A percentile compares a stretch with the other conserved stretches of the same genome.
Conservation (phyloP, 306 rosid genomes). For the Aeschynomene evenia region DNA sequence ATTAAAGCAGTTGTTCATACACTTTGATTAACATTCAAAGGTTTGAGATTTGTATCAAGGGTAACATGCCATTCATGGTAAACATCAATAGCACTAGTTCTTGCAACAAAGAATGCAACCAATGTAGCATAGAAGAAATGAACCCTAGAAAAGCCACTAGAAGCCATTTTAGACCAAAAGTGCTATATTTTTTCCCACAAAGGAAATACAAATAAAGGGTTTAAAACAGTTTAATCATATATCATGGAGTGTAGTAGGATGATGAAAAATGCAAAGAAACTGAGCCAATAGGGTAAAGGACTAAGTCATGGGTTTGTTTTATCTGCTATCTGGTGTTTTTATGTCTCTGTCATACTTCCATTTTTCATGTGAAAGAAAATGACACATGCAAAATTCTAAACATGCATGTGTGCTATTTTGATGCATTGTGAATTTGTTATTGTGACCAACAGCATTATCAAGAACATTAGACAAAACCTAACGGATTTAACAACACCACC, state of each 20-base stretch:
- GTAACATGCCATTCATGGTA: conserved; percentile 50
- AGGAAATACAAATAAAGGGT: conserved; percentile 9
- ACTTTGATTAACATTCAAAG: conserved; percentile 47
- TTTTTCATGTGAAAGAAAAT: not conserved
- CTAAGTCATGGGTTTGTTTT: not conserved
- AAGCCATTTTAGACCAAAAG: conserved; percentile 29
- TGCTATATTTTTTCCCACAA: not conserved
- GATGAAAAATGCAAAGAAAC: conserved; percentile 29
- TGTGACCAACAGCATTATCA: not conserved
- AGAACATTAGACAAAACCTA: not conserved
- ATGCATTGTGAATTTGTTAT: not conserved
- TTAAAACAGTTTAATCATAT: not conserved
- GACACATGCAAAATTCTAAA: not conserved
- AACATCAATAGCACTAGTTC: conserved; percentile 41
- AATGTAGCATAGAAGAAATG: not conserved
- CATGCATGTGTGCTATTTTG: not conserved
- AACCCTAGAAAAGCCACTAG: not conserved
- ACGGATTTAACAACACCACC: not conserved
- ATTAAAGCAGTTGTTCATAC: conserved; percentile 19
- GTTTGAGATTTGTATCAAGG: conserved; percentile 33
- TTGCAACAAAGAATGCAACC: conserved; percentile 23
- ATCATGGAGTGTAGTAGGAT: not conserved
- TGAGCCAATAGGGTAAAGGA: not conserved
- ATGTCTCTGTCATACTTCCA: not conserved
- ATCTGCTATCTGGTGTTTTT: not conserved